Evolutionary conservation across 2,329 filamentous ascomycete species (phyloP), one percentile per base, ranked within the genome.

Genomic region (Berkeleyomyces rouxiae): DNA sequence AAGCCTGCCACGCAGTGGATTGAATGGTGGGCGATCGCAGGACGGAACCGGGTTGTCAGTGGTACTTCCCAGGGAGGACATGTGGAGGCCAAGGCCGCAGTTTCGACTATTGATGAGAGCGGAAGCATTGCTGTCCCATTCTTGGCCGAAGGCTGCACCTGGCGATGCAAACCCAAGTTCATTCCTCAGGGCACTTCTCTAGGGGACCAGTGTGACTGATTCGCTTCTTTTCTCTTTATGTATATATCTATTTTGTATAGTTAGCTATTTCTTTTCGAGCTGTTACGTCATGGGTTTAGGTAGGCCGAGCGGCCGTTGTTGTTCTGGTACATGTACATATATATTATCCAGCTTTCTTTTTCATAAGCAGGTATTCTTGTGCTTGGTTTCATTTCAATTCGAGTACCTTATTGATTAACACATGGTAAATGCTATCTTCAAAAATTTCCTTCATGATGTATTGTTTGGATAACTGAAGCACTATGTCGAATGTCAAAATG

Each of bases 1-100:
- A 72, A 79, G 31, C 79, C 82, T 2, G 71, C 76, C 3, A 73
- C 78, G 0, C 76, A 82, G 67, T 86, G 83, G 83, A 71, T 86
- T 6, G 83, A 86, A 68, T 86, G 83, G 79, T 82, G 79, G 70
- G 75, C 64, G 10, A n/a, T 65, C 31, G 33, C 51, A 39, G 31
- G 51, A 4, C 11, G 33, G 33, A 31, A 55, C 5, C 43, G 43
- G 11, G 33, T 55, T 39, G 59, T 13, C 11, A 62, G 64, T 36
- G 47, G 40, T 10, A 58, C 40, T 2, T 36, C 53, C 9, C 46
- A 49, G 47, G 16, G 43, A 7, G 33, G 49, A 7, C n/a, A 23
- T 7, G 61, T 39, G 3, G 55, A 64, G 47, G 43, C 33, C 2
- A 64, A 62, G 40, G 51, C 16, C 40, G 36, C 42, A 4, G 7